These are phyloP conservation scores for Rhododendron vialii DNA, from an alignment of 148 eudicot species.

Conservation along the genomic window DNA sequence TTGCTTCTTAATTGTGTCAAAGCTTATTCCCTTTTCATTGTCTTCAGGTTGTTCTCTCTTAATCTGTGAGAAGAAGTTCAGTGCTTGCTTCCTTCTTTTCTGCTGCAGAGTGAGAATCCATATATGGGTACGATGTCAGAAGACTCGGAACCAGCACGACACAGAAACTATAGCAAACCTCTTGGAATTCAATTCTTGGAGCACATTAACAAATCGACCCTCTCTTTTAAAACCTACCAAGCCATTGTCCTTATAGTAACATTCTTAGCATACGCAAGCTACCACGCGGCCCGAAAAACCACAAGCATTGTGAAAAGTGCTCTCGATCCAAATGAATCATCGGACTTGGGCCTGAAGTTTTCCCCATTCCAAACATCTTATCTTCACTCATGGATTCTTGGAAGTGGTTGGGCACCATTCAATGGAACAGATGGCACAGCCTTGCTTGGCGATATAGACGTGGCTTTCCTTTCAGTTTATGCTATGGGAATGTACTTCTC, in stretches of 20 bases:
- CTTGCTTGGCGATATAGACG: conserved; percentile 82
- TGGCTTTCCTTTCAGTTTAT: conserved; percentile 75
- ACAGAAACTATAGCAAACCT: conserved; percentile 50
- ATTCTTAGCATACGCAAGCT: conserved; percentile 70
- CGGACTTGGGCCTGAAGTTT: conserved; percentile 23
- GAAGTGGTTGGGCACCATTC: conserved; percentile 84
- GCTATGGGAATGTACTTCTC: conserved; percentile 79
- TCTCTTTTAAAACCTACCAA: conserved; percentile 79
- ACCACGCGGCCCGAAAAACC: conserved; percentile 81
- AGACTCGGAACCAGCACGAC: conserved; percentile 22
- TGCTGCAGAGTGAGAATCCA: not conserved
- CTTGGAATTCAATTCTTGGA: conserved; percentile 55
- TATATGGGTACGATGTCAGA: conserved; percentile 42
- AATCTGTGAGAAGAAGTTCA: conserved; percentile 16
- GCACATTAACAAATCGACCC: conserved; percentile 31
- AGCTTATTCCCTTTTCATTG: not conserved
- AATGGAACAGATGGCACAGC: conserved; percentile 66
- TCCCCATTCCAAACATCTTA: conserved; percentile 40
- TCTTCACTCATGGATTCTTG: conserved; percentile 26
- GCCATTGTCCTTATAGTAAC: conserved; percentile 64
- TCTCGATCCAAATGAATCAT: conserved; percentile 67
- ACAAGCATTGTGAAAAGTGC: conserved; percentile 83
- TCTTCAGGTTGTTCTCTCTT: conserved; percentile 31
- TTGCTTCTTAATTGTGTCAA: not conserved
- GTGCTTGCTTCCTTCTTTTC: not conserved